Evolutionary conservation across 768 basidiomycete genomes (phyloP).

Genomic region (Rhodotorula paludigena): DNA sequence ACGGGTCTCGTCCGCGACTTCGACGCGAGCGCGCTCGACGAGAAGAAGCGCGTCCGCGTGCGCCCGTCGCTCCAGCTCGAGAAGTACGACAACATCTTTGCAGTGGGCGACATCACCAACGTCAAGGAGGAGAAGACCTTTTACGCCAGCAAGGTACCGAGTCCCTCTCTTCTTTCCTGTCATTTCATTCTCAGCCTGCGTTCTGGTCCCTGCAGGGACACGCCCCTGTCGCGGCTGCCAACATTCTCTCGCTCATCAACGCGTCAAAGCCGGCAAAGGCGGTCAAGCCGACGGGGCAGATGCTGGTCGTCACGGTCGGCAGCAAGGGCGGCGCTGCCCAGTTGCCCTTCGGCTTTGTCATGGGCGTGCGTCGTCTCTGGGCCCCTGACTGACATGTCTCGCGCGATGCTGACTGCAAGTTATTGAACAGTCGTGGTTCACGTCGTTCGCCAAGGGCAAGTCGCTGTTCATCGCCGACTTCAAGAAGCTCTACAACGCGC

Average conservation of each 20-base stretch:
- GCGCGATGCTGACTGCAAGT: too few species aligned
- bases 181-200: not conserved
- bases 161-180: not conserved
- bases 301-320: slow-evolving; percentile 23
- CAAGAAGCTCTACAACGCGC: slow-evolving; percentile 11
- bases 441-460: not conserved
- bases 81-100: slow-evolving; percentile 10
- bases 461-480: slow-evolving; percentile 7
- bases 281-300: slow-evolving; percentile 10
- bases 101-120: slow-evolving; percentile 23
- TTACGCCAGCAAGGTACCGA: slow-evolving; percentile 8
- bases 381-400: too few species aligned
- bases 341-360: slow-evolving; percentile 11
- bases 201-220: slow-evolving; percentile 8
- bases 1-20: slow-evolving; percentile 9
- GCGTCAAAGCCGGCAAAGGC: slow-evolving; percentile 7
- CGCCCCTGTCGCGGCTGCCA: slow-evolving; percentile 5
- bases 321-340: slow-evolving; percentile 25
- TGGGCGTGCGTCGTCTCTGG: slow-evolving; percentile 9
- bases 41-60: slow-evolving; percentile 5
- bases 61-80: slow-evolving; percentile 14
- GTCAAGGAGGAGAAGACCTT: slow-evolving; percentile 16
- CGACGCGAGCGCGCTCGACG: slow-evolving; percentile 5
- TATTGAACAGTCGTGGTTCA: slow-evolving; percentile 1
- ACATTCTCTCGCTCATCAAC: slow-evolving; percentile 17